Conservation (phyloP, 805 yeast genomes). For the Saccharomycopsis fibuligera region DNA sequence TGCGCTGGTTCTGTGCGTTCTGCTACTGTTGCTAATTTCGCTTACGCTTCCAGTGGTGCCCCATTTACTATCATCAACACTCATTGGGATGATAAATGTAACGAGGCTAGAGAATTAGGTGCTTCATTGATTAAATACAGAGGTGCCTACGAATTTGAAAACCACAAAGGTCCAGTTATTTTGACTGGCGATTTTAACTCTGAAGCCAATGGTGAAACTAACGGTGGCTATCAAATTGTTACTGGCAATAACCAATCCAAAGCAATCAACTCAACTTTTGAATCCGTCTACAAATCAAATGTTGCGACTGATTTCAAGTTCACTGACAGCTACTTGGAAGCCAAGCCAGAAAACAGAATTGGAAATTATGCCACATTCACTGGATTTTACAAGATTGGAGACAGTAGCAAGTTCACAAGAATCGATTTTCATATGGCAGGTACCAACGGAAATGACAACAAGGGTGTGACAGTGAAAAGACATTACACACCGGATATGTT, state of each 20-base stretch:
- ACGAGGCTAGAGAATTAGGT: constrained; percentile 32
- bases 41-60: constrained; percentile 18
- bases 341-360: constrained; percentile 26
- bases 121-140: constrained; percentile 30
- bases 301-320: constrained; percentile 24
- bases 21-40: constrained; percentile 34
- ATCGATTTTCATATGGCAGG: constrained; percentile 38
- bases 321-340: constrained; percentile 26
- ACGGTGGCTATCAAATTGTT: constrained; percentile 29
- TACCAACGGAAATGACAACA: constrained; percentile 17
- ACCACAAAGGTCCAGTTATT: constrained; percentile 32
- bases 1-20: constrained; percentile 37
- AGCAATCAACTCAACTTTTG: constrained; percentile 24
- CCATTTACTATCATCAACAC: constrained; percentile 34
- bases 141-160: constrained; percentile 33
- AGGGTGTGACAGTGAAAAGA: constrained; percentile 22
- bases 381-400: constrained; percentile 31
- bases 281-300: constrained; percentile 22
- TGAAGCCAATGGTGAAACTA: constrained; percentile 25
- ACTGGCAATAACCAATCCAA: constrained; percentile 23
- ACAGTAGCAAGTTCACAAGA: constrained; percentile 24
- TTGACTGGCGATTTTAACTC: constrained; percentile 44
- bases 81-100: constrained; percentile 38
- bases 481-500: constrained; percentile 12
- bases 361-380: constrained; percentile 35